These are phyloP conservation scores for Pseudogymnoascus sp. DNA, from an alignment of 2,329 filamentous ascomycete genomes.

Conservation along the genomic window DNA sequence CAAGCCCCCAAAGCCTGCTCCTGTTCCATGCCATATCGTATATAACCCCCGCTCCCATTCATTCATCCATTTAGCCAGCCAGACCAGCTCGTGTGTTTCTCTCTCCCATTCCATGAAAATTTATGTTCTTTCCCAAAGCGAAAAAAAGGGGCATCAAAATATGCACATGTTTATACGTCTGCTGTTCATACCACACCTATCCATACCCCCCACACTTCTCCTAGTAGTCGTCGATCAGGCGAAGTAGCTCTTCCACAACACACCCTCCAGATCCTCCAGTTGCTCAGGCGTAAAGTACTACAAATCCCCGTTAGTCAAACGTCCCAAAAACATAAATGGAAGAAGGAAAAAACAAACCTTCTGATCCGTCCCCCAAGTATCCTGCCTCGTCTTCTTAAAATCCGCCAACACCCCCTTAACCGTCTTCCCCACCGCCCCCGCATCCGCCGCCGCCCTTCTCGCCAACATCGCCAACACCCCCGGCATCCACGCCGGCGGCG, in stretches of 20 bases:
- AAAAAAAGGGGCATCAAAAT: constrained; percentile 6
- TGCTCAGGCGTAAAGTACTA: constrained; percentile 85
- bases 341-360: constrained; percentile 59
- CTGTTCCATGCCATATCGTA: neutral
- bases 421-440: constrained; percentile 88
- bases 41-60: neutral
- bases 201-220: neutral
- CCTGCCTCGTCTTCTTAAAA: constrained; percentile 98
- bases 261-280: constrained; percentile 88
- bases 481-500: constrained; percentile 88
- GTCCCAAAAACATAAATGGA: constrained; percentile 17
- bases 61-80: neutral
- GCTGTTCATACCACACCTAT: no score
- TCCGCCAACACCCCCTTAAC: constrained; percentile 91
- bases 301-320: constrained; percentile 12
- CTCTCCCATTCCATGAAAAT: neutral
- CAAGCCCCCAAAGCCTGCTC: neutral
- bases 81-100: neutral
- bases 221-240: constrained; percentile 32
- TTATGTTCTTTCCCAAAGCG: neutral
- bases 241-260: constrained; percentile 99
- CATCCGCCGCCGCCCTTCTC: constrained; percentile 75
- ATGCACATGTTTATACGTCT: constrained; percentile 5
- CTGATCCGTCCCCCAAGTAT: constrained; percentile 96
- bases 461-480: constrained; percentile 83